Evolutionary conservation across 2,329 filamentous ascomycete genomes (phyloP), one percentile per base, ranked within the genome.

Genomic region (Cordyceps cateniannulata): DNA sequence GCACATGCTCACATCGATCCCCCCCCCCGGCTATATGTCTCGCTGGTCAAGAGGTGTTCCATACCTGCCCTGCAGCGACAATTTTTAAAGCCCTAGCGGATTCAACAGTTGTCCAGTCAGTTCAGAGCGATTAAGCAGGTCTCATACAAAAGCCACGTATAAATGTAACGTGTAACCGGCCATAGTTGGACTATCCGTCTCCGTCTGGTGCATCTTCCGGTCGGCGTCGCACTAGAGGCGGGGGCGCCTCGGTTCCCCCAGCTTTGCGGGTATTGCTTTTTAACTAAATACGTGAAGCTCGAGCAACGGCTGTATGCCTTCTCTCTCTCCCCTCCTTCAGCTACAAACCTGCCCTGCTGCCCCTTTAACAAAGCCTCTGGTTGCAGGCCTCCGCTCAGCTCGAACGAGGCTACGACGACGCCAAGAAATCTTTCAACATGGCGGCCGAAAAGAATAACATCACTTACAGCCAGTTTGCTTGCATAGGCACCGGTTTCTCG

Each of bases 401-500:
- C 32, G 8, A 35, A 35, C 42, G 42, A 27, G 16, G 42, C 42
- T 22, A 20, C 20, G 20, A 35, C 27, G 10, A 50, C 20, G 20
- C 16, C n/a, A 48, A 32, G 29, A 14, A 24, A 27, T 3, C 32
- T 18, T 6, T 14, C 47, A 24, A 14, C 49, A 48, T 60, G 50
- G 29, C 54, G 52, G 40, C 60, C 49, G 12, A 44, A 60, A 49
- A 64, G 63, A 50, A 35, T 5, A 51, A 18, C 18, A 35, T 35
- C 29, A 42, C 60, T 50, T 76, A 75, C 63, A 75, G 67, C 62
- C 72, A 72, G 64, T 77, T 77, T 63, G 73, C 72, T 32, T 76
- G 73, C 65, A 79, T 88, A 44, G 86, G 86, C 29, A 80, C 82
- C 1, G 85, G 85, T 14, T 81, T 85, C 65, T 85, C 84, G 0